phyloP scores from a whole-genome alignment of 192 early-diverging fungal genomes.

The Backusella westeae region DNA sequence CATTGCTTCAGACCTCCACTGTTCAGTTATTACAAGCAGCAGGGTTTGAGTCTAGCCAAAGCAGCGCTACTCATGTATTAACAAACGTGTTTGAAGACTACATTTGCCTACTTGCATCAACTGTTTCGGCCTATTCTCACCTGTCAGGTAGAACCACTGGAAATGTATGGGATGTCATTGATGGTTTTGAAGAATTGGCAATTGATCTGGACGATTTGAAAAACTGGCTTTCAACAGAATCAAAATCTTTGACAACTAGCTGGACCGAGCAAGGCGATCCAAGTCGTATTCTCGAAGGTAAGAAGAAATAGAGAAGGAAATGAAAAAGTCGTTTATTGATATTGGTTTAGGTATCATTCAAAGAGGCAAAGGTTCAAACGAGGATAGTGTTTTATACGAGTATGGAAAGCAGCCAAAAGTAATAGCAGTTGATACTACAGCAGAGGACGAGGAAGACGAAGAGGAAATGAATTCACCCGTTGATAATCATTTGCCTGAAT shows the following conservation, averaged over 20 bases:
- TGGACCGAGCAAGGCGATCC: constrained; percentile 49
- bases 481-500: constrained; percentile 16
- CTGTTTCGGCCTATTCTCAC: constrained; percentile 48
- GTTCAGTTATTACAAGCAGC: constrained; percentile 51
- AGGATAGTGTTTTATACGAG: neutral
- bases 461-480: constrained; percentile 12
- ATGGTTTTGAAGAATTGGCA: constrained; percentile 42
- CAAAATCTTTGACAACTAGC: constrained; percentile 30
- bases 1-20: constrained; percentile 44
- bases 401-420: neutral
- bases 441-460: constrained; percentile 16
- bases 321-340: neutral
- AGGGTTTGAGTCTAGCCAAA: constrained; percentile 51
- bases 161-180: constrained; percentile 41
- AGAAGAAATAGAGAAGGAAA: neutral
- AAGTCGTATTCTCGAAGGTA: constrained; percentile 44
- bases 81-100: constrained; percentile 52
- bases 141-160: constrained; percentile 44
- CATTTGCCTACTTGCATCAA: constrained; percentile 42
- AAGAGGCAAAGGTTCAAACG: neutral
- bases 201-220: constrained; percentile 40
- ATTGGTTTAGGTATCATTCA: neutral
- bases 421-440: neutral
- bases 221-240: constrained; percentile 47
- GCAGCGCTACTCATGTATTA: constrained; percentile 40